Conservation (phyloP, 495 filamentous ascomycete genomes). For the Hypoxylon crocopeplum region DNA sequence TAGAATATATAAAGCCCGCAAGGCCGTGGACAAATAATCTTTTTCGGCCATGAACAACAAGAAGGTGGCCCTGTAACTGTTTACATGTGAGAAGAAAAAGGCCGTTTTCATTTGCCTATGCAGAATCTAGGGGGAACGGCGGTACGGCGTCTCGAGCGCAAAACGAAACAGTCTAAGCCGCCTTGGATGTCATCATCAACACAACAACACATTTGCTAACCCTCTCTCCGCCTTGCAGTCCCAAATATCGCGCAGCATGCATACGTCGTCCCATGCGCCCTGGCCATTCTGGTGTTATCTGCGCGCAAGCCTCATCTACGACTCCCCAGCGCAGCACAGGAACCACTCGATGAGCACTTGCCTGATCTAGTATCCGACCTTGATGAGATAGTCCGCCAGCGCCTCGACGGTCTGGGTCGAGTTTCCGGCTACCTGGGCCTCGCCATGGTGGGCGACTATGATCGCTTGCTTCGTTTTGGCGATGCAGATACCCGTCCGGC, state of each 20-base stretch:
- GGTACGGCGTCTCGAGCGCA: conserved; percentile 17
- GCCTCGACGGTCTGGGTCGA: conserved; percentile 69
- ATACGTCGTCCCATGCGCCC: neutral
- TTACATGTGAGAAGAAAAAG: conserved; percentile 32
- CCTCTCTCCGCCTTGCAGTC: conserved; percentile 15
- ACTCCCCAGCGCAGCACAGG: neutral
- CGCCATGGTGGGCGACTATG: conserved; percentile 84
- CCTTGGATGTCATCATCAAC: conserved; percentile 18
- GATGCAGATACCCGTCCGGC: conserved; percentile 78
- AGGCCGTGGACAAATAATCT: conserved; percentile 19
- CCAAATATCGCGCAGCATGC: conserved; percentile 14
- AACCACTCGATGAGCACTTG: too few relatives aligned
- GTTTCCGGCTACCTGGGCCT: conserved; percentile 68
- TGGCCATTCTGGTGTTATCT: conserved; percentile 10
- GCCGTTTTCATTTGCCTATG: conserved; percentile 40
- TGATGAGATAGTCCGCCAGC: conserved; percentile 77
- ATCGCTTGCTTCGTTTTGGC: conserved; percentile 85
- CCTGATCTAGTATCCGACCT: conserved; percentile 67
- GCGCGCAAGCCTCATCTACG: conserved; percentile 5
- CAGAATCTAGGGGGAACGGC: conserved; percentile 41
- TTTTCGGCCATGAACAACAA: conserved; percentile 8
- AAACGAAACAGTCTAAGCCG: conserved; percentile 25
- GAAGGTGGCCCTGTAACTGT: conserved; percentile 16
- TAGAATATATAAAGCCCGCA: conserved; percentile 32
- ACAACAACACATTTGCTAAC: conserved; percentile 35